A percentile compares a stretch with the other conserved stretches of the same genome.
These are phyloP conservation scores for Aspergillus persii DNA, from an alignment of 2,329 filamentous ascomycete species.

Conservation along the genomic window DNA sequence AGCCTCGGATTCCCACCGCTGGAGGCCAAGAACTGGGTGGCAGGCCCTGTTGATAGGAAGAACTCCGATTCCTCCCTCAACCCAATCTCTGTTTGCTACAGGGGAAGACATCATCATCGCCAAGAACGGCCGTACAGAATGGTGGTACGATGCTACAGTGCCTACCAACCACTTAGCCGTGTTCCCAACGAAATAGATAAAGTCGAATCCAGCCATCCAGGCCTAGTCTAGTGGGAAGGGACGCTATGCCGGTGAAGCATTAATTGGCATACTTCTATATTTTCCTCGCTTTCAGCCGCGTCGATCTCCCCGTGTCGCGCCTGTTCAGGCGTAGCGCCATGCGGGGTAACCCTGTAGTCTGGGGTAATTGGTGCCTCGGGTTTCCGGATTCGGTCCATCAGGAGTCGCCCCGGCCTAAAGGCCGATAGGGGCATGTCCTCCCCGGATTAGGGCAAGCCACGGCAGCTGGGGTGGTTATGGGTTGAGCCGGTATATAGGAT, in stretches of 20 bases:
- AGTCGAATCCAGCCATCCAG: neutral
- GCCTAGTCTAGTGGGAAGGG: neutral
- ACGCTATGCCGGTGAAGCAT: neutral
- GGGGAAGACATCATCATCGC: neutral
- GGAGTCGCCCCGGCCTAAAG: too few species aligned
- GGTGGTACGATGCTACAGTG: neutral
- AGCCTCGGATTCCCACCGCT: too few species aligned
- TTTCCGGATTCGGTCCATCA: neutral
- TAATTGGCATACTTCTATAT: neutral
- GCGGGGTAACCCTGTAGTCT: conserved; percentile 5
- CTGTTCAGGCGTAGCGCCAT: neutral
- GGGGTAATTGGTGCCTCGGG: conserved; percentile 13
- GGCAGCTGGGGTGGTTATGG: neutral
- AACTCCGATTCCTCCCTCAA: too few species aligned
- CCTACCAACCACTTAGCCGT: neutral
- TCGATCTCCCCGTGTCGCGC: neutral
- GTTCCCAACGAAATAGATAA: neutral
- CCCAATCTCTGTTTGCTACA: neutral
- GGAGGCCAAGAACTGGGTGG: too few species aligned
- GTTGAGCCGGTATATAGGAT: neutral
- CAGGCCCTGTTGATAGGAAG: too few species aligned
- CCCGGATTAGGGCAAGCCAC: neutral
- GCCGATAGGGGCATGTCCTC: neutral
- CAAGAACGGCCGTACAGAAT: neutral
- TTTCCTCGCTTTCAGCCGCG: neutral